phyloP scores from a whole-genome alignment of 495 filamentous ascomycete species.

The Neurospora sp. region DNA sequence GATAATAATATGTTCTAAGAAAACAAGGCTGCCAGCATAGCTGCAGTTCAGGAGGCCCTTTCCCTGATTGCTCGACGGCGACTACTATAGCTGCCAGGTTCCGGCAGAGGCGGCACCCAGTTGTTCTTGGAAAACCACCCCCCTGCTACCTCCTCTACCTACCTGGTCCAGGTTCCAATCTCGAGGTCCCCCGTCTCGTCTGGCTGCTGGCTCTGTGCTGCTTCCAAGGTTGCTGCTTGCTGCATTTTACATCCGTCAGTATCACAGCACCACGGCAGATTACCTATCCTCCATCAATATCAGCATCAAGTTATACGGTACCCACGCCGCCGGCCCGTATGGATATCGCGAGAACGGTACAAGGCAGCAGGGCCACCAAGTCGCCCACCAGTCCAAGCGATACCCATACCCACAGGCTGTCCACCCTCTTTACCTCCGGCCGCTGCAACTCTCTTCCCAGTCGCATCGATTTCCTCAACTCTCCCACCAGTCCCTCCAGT shows the following conservation, averaged over 20 bases:
- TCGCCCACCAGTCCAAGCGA: background rate
- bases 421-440: conserved; percentile 25
- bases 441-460: conserved; percentile 5
- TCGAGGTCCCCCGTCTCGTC: background rate
- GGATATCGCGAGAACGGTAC: background rate
- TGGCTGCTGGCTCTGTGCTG: background rate
- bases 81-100: conserved; percentile 3
- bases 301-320: background rate
- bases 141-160: conserved; percentile 3
- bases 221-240: background rate
- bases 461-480: conserved; percentile 1
- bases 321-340: background rate
- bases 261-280: background rate
- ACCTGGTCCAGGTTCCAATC: background rate
- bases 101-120: conserved; percentile 12
- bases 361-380: background rate
- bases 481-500: conserved; percentile 5
- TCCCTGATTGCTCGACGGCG: conserved; percentile 9
- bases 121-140: background rate
- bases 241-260: background rate
- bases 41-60: conserved; percentile 3
- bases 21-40: conserved; percentile 7
- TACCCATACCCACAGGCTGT: conserved; percentile 15
- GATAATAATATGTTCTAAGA: conserved; percentile 6
- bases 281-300: background rate